Evolutionary conservation across 2,329 filamentous ascomycete genomes (phyloP).

Genomic region (Knoxdaviesia proteae): DNA sequence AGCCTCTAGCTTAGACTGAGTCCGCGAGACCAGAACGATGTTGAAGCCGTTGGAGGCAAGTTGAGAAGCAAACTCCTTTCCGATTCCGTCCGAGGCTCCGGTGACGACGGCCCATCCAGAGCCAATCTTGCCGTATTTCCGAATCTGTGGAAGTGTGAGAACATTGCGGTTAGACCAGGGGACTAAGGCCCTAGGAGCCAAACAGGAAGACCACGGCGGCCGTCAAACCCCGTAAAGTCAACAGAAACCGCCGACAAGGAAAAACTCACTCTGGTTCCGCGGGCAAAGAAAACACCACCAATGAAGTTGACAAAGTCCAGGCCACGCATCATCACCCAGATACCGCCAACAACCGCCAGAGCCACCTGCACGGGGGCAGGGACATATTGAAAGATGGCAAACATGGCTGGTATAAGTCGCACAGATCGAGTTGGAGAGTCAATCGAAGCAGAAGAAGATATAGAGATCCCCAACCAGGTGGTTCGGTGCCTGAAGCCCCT

Average conservation of each 20-base stretch:
- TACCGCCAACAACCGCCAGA: constrained; percentile 33
- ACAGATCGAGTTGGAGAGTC: too few species aligned
- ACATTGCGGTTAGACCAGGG: background rate
- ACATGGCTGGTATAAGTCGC: too few species aligned
- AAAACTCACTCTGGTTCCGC: constrained; percentile 35
- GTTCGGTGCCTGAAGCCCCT: too few species aligned
- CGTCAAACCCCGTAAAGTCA: too few species aligned
- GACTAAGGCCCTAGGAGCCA: background rate
- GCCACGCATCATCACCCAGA: constrained; percentile 34
- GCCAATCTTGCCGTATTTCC: constrained; percentile 74
- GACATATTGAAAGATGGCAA: constrained; percentile 7
- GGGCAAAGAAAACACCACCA: constrained; percentile 37
- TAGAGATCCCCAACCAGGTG: too few species aligned
- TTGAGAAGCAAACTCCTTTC: constrained; percentile 86
- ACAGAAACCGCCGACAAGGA: background rate
- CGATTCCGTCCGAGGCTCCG: constrained; percentile 86
- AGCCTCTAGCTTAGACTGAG: constrained; percentile 69
- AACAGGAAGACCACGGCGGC: background rate
- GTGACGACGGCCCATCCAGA: constrained; percentile 78
- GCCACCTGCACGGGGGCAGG: constrained; percentile 24
- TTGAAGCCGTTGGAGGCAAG: constrained; percentile 87
- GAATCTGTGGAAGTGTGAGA: constrained; percentile 35
- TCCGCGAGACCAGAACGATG: constrained; percentile 83
- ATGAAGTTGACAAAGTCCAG: constrained; percentile 35
- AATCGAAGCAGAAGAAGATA: too few species aligned